Base-by-base conservation (phyloP, 2,329 filamentous ascomycete species). In the Venturia carpophila region DNA sequence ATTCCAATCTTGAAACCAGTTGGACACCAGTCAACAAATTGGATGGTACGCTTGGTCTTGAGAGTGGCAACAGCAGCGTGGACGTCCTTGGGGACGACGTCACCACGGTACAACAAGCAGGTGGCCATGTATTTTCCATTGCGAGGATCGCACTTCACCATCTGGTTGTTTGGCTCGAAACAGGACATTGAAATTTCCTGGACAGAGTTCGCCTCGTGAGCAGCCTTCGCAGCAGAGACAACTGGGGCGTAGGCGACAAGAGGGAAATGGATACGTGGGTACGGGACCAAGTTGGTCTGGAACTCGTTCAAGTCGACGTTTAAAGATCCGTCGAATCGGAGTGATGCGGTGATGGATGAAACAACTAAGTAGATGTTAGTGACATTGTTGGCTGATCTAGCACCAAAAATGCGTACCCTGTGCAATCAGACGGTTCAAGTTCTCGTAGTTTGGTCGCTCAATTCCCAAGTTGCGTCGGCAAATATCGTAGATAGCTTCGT, bases 1-100 rank as follows among this genome's bases (percentile, higher is more conserved):
- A 99, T 99, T 85, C 94, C 94, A 72, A 99, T 91, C 90, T 99
- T 99, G 89, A 99, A 99, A 72, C 94, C 94, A 79, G 94, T 99
- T 68, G 94, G 94, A 87, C 94, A 99, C 94, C 94, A 99, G 83
- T 99, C 94, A 76, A 99, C 94, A 78, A 97, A 96, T 82, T 97
- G 92, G 77, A 99, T 96, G 73, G 94, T 96, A 75, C 91, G 90
- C 90, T 97, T 97, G 79, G 94, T 96, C 91, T 97, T 99, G 77
- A 97, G 89, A 70, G 90, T 92, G 68, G 93, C 92, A 71, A 97
- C 92, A 70, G 94, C 93, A 67, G 82, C 86, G 83, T 97, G 91
- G 71, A 91, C 90, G 75, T 97, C 93, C 82, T 96, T 95, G 80
- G 93, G 91, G 68, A 97, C 94, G 72, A 99, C 93, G 74, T 97